Evolutionary conservation across 352 stramenopile species (phyloP).

Genomic region (Pythium apleroticum): DNA sequence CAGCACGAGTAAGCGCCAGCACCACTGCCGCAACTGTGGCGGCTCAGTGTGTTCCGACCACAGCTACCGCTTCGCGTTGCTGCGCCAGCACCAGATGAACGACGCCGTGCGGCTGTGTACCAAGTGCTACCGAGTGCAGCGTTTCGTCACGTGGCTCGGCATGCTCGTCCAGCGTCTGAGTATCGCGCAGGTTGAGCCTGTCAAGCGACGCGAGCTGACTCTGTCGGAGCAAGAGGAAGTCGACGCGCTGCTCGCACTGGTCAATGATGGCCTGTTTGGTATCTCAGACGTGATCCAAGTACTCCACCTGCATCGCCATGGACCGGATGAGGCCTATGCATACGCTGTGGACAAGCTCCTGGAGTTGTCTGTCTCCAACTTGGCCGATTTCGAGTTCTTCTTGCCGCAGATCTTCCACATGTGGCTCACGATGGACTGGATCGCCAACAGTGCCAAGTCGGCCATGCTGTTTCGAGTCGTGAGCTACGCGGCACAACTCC

Average conservation of each 20-base stretch:
- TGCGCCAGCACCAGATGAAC: slow-evolving; percentile 67
- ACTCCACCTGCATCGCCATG: slow-evolving; percentile 77
- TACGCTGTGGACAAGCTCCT: slow-evolving; percentile 72
- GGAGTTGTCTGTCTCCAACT: slow-evolving; percentile 53
- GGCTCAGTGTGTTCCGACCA: slow-evolving; percentile 80
- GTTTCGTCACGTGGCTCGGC: slow-evolving; percentile 59
- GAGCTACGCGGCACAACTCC: slow-evolving; percentile 65
- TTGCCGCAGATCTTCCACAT: slow-evolving; percentile 82
- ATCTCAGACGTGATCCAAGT: slow-evolving; percentile 82
- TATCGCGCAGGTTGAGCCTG: slow-evolving; percentile 42
- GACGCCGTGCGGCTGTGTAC: slow-evolving; percentile 65
- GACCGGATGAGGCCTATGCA: slow-evolving; percentile 71
- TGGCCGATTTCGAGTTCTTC: slow-evolving; percentile 86
- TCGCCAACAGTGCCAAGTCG: slow-evolving; percentile 71
- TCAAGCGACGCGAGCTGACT: slow-evolving; percentile 36
- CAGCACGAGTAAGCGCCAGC: slow-evolving; percentile 64
- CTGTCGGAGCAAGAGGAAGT: slow-evolving; percentile 67
- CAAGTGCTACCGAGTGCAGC: slow-evolving; percentile 73
- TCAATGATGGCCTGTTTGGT: slow-evolving; percentile 57
- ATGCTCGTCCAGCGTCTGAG: slow-evolving; percentile 68
- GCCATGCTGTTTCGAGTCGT: slow-evolving; percentile 74
- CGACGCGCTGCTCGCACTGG: slow-evolving; percentile 44
- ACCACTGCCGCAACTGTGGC: slow-evolving; percentile 83
- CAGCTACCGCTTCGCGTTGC: slow-evolving; percentile 64
- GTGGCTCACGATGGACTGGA: slow-evolving; percentile 81